phyloP scores from a whole-genome alignment of 345 rosid species.

The Schrenkiella parvula region DNA sequence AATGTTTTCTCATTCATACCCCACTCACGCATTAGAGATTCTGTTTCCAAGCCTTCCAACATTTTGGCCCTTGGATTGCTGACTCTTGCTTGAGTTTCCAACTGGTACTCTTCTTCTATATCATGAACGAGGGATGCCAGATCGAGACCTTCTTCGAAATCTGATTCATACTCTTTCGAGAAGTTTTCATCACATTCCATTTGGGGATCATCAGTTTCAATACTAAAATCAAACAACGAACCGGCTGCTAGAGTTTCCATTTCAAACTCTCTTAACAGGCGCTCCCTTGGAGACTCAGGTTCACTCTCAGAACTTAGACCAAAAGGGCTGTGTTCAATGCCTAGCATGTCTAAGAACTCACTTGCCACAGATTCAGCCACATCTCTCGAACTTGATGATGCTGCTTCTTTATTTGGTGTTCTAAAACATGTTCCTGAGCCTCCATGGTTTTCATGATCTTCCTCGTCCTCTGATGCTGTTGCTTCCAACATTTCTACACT shows the following conservation, averaged over 20 bases:
- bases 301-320: slow-evolving; percentile 72
- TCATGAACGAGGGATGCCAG: slow-evolving; percentile 49
- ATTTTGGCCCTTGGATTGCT: slow-evolving; percentile 53
- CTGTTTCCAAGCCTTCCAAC: slow-evolving; percentile 81
- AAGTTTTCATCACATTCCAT: slow-evolving; percentile 38
- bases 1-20: slow-evolving; percentile 78
- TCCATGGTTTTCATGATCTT: slow-evolving; percentile 39
- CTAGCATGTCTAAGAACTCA: slow-evolving; percentile 84
- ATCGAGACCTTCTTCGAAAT: slow-evolving; percentile 46
- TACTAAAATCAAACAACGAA: slow-evolving; percentile 54
- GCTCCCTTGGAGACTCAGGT: slow-evolving; percentile 95
- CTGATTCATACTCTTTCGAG: slow-evolving; percentile 33
- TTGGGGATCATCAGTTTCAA: slow-evolving; percentile 38
- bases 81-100: slow-evolving; percentile 39
- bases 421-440: slow-evolving; percentile 28
- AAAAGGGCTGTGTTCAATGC: slow-evolving; percentile 69
- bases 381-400: slow-evolving; percentile 51
- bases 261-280: slow-evolving; percentile 81
- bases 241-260: slow-evolving; percentile 63
- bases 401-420: slow-evolving; percentile 37
- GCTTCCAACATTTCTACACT: slow-evolving; percentile 57
- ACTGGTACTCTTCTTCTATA: slow-evolving; percentile 55
- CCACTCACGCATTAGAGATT: slow-evolving; percentile 87
- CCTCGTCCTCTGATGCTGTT: slow-evolving; percentile 51
- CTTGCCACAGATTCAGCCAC: slow-evolving; percentile 59